These are phyloP conservation scores for Clonostachys sp. DNA, from an alignment of 2,329 filamentous ascomycete genomes.

Conservation along the genomic window DNA sequence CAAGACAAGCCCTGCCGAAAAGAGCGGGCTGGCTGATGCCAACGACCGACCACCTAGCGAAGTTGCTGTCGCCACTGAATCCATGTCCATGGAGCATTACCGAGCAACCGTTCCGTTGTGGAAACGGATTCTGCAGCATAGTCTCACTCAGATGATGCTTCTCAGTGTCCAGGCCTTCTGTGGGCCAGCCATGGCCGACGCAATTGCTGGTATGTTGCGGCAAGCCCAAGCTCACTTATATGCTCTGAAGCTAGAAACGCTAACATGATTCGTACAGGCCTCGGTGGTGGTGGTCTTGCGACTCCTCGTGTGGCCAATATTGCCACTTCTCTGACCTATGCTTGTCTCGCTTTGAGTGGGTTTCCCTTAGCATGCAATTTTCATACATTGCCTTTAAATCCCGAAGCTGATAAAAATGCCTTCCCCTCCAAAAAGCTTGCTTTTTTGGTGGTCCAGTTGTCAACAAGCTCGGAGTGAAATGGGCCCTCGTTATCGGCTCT, in stretches of 20 bases:
- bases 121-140: constrained; percentile 39
- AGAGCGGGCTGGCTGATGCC: too few relatives aligned
- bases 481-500: constrained; percentile 30
- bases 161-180: constrained; percentile 39
- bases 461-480: constrained; percentile 40
- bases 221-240: too few relatives aligned
- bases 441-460: constrained; percentile 36
- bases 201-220: constrained; percentile 16
- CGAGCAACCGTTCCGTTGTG: constrained; percentile 23
- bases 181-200: constrained; percentile 31
- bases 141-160: constrained; percentile 42
- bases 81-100: constrained; percentile 18
- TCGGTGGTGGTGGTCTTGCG: constrained; percentile 37
- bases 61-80: too few relatives aligned
- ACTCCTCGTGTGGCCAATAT: constrained; percentile 36
- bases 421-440: constrained; percentile 19
- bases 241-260: too few relatives aligned
- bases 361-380: not conserved
- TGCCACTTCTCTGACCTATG: constrained; percentile 15
- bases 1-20: constrained; percentile 9
- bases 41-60: too few relatives aligned
- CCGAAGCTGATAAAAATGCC: not conserved
- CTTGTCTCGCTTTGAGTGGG: constrained; percentile 19
- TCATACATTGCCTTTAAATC: not conserved
- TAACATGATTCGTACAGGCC: constrained; percentile 5